Evolutionary conservation across 208 protist species (phyloP).

Genomic region (Porcisia hertigi): DNA sequence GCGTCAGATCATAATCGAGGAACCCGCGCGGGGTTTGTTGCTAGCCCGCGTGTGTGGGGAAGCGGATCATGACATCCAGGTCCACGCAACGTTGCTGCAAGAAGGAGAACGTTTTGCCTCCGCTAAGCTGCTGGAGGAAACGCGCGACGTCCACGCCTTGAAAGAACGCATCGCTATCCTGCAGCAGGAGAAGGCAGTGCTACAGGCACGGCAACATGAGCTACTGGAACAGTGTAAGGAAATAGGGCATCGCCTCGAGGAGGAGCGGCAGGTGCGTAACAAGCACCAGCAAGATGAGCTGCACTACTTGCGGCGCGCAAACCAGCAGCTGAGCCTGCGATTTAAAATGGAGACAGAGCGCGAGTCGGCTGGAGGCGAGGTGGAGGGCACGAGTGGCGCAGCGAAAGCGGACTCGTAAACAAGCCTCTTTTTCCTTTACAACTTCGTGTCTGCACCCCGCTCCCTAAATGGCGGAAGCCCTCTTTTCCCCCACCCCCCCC

Average conservation of each 20-base stretch:
- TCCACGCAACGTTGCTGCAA: slow-evolving; percentile 58
- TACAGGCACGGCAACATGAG: slow-evolving; percentile 42
- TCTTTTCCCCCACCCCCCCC: background rate
- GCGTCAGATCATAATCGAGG: slow-evolving; percentile 97
- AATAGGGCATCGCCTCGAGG: slow-evolving; percentile 32
- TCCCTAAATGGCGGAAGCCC: no score
- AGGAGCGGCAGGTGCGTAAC: slow-evolving; percentile 44
- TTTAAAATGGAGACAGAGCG: slow-evolving; percentile 87
- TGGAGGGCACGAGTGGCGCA: slow-evolving; percentile 5
- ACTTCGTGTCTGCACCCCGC: background rate
- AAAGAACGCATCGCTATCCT: slow-evolving; percentile 35
- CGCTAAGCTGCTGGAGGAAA: slow-evolving; percentile 35
- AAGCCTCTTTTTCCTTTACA: background rate
- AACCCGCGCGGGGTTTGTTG: slow-evolving; percentile 96
- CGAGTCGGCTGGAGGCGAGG: slow-evolving; percentile 31
- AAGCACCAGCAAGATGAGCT: slow-evolving; percentile 95
- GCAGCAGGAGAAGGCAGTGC: slow-evolving; percentile 20
- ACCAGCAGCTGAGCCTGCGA: slow-evolving; percentile 93
- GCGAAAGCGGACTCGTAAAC: background rate
- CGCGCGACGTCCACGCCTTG: slow-evolving; percentile 24
- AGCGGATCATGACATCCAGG: slow-evolving; percentile 54
- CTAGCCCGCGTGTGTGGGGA: slow-evolving; percentile 97
- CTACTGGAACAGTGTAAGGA: slow-evolving; percentile 30
- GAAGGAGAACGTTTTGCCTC: slow-evolving; percentile 89
- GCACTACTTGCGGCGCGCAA: slow-evolving; percentile 93